Percentiles rank a stretch among this genome's conserved stretches.
Conservation (phyloP, 495 filamentous ascomycete species). For the Penicillium longicatenatum region DNA sequence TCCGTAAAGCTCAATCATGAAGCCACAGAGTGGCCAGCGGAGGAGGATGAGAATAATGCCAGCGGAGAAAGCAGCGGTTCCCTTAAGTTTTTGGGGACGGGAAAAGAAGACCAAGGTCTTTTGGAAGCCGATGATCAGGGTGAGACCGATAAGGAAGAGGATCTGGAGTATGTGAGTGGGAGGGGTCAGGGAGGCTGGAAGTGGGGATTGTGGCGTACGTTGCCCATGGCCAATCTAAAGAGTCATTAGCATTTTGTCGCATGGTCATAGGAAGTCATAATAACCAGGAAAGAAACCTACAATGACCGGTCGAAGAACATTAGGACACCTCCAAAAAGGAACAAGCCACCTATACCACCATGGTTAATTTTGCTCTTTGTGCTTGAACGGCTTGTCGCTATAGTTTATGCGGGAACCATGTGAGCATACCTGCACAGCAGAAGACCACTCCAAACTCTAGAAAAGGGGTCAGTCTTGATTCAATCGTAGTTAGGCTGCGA, state of each 20-base stretch:
- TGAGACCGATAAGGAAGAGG: slow-evolving; percentile 94
- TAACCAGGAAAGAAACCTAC: slow-evolving; percentile 44
- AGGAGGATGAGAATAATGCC: slow-evolving; percentile 85
- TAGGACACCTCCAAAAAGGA: slow-evolving; percentile 88
- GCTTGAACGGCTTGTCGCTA: neutral
- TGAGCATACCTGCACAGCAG: slow-evolving; percentile 84
- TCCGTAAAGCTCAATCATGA: slow-evolving; percentile 88
- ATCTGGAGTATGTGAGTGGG: slow-evolving; percentile 56
- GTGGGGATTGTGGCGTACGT: slow-evolving; percentile 49
- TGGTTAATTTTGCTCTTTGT: slow-evolving; percentile 5
- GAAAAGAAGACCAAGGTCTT: slow-evolving; percentile 94
- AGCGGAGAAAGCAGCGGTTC: slow-evolving; percentile 83
- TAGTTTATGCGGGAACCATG: neutral
- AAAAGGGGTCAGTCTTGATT: slow-evolving; percentile 6
- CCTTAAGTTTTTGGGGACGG: slow-evolving; percentile 86
- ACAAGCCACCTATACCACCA: slow-evolving; percentile 70
- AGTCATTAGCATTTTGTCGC: slow-evolving; percentile 12
- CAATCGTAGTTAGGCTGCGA: neutral
- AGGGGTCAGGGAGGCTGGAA: neutral
- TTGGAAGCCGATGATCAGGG: slow-evolving; percentile 88
- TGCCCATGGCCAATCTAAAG: slow-evolving; percentile 81
- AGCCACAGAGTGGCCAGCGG: slow-evolving; percentile 86
- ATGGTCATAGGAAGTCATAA: neutral
- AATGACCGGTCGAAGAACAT: slow-evolving; percentile 98
- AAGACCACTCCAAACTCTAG: slow-evolving; percentile 94